A percentile compares a stretch with the other conserved stretches of the same genome.
These are phyloP conservation scores for Xylaria sp. DNA, from an alignment of 2,329 filamentous ascomycete genomes.

Conservation along the genomic window DNA sequence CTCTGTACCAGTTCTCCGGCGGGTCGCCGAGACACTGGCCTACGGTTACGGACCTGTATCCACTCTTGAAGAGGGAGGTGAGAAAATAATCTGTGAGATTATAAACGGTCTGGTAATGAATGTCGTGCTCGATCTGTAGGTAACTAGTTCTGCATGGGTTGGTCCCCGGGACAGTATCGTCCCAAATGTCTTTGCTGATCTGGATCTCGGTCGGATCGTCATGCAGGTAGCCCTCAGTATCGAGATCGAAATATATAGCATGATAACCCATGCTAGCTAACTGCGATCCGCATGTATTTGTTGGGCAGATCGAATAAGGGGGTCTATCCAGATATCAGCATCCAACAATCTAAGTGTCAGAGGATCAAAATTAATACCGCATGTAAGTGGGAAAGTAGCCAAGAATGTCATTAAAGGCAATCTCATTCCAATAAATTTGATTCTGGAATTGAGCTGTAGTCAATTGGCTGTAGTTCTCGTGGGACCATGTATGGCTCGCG, in stretches of 20 bases:
- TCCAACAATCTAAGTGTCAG: background rate
- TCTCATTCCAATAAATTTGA: constrained; percentile 51
- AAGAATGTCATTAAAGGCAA: constrained; percentile 50
- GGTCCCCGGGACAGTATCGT: constrained; percentile 48
- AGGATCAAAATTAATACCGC: constrained; percentile 39
- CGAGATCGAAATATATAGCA: constrained; percentile 48
- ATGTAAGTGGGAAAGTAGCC: constrained; percentile 51
- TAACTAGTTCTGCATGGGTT: constrained; percentile 47
- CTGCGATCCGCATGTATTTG: constrained; percentile 43
- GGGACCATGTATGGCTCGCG: constrained; percentile 51
- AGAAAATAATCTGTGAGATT: constrained; percentile 59
- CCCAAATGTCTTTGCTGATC: constrained; percentile 52
- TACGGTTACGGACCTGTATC: constrained; percentile 61
- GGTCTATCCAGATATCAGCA: constrained; percentile 42
- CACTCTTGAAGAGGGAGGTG: constrained; percentile 53
- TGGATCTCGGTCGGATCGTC: constrained; percentile 50
- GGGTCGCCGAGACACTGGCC: constrained; percentile 66
- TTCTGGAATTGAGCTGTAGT: constrained; percentile 46
- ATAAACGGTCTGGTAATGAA: constrained; percentile 58
- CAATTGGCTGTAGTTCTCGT: constrained; percentile 49
- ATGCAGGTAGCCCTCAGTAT: constrained; percentile 50
- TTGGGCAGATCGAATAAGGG: constrained; percentile 49
- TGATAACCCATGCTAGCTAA: constrained; percentile 48
- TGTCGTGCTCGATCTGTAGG: constrained; percentile 58
- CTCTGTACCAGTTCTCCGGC: constrained; percentile 63